Evolutionary conservation across 2,329 filamentous ascomycete species (phyloP).

Genomic region (Penicillium sp.): DNA sequence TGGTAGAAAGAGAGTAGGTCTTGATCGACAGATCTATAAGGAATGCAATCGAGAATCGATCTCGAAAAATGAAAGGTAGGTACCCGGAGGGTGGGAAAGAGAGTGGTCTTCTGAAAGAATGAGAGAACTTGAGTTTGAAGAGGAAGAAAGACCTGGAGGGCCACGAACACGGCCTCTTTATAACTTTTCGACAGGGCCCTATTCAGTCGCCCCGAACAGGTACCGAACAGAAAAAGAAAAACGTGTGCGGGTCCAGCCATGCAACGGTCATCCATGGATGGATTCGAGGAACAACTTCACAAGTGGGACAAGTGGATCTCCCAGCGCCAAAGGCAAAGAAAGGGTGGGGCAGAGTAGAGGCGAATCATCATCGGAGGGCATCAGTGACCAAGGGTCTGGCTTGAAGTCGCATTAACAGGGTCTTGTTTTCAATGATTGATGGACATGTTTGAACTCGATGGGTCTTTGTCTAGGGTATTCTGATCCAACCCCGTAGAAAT

Average conservation of each 20-base stretch:
- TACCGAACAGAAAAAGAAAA: conserved; percentile 20
- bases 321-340: conserved; percentile 17
- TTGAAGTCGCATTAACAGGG: conserved; percentile 5
- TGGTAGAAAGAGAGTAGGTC: conserved; percentile 10
- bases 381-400: conserved; percentile 2
- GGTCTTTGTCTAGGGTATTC: neutral
- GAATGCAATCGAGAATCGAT: conserved; percentile 29
- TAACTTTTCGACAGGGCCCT: conserved; percentile 17
- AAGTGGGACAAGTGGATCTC: conserved; percentile 8
- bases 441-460: neutral
- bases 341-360: conserved; percentile 14
- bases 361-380: conserved; percentile 14
- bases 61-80: conserved; percentile 26
- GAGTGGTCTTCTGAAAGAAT: conserved; percentile 24
- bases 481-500: neutral
- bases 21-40: conserved; percentile 29
- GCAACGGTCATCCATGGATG: conserved; percentile 23
- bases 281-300: conserved; percentile 10
- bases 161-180: conserved; percentile 22
- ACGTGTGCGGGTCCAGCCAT: conserved; percentile 18
- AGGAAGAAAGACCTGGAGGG: neutral
- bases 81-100: conserved; percentile 14
- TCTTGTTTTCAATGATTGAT: neutral
- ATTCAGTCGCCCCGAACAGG: conserved; percentile 17
- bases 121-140: conserved; percentile 11